These are phyloP conservation scores for Plasmodium billcollinsi DNA, from an alignment of 169 alveolate species.

Conservation along the genomic window DNA sequence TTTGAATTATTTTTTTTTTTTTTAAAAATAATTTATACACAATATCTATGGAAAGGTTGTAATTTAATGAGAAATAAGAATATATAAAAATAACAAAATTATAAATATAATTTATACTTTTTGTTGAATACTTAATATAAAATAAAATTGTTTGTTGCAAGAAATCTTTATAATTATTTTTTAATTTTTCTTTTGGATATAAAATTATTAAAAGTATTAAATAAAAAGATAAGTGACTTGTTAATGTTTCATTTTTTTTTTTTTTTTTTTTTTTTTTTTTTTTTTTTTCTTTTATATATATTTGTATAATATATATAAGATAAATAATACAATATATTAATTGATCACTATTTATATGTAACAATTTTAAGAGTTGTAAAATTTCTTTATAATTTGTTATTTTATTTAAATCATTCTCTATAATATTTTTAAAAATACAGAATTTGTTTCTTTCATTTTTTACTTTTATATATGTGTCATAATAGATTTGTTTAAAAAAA, in stretches of 20 bases:
- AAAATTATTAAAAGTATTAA: slow-evolving; percentile 40
- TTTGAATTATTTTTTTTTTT: not conserved
- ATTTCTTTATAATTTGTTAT: slow-evolving; percentile 13
- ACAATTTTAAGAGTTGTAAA: slow-evolving; percentile 20
- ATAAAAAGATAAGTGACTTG: slow-evolving; percentile 14
- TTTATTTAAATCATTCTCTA: slow-evolving; percentile 20
- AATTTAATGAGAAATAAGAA: slow-evolving; percentile 19
- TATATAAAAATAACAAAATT: slow-evolving; percentile 32
- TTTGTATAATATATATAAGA: slow-evolving; percentile 20
- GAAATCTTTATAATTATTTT: slow-evolving; percentile 7
- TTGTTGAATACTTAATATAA: slow-evolving; percentile 6
- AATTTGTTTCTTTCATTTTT: slow-evolving; percentile 33
- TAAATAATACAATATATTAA: slow-evolving; percentile 16
- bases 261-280: not conserved
- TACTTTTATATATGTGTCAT: slow-evolving; percentile 39
- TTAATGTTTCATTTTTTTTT: too few species aligned
- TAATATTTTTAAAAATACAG: slow-evolving; percentile 37
- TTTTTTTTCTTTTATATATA: not conserved
- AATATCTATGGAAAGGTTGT: slow-evolving; percentile 1
- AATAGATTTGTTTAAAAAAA: slow-evolving; percentile 4
- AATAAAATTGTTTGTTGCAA: slow-evolving; percentile 14
- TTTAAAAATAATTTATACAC: slow-evolving; percentile 17
- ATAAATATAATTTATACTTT: slow-evolving; percentile 8
- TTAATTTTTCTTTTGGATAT: slow-evolving; percentile 32
- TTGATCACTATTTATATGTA: slow-evolving; percentile 28